These are phyloP conservation scores for Corynascus novoguineensis DNA, from an alignment of 495 filamentous ascomycete species.

Conservation along the genomic window DNA sequence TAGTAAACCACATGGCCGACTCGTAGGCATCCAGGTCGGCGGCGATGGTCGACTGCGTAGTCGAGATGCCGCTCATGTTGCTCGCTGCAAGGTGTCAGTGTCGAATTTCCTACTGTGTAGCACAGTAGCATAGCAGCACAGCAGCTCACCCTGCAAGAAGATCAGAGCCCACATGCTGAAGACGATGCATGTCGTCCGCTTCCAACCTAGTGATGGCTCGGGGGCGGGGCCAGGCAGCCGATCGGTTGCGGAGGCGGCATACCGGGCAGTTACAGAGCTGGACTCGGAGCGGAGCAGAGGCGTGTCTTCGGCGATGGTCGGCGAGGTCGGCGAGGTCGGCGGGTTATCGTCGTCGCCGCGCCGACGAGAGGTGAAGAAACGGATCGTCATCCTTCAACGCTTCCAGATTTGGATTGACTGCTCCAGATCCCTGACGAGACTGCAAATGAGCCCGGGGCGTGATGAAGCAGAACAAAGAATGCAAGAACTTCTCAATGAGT, in stretches of 20 bases:
- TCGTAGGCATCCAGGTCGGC: slow-evolving; percentile 66
- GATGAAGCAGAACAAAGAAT: background rate
- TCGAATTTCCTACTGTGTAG: background rate
- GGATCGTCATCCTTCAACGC: background rate
- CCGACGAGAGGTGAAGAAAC: background rate
- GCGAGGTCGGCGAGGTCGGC: slow-evolving; percentile 20
- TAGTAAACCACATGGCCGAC: slow-evolving; percentile 69
- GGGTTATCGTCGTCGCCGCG: slow-evolving; percentile 7
- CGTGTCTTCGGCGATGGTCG: slow-evolving; percentile 32
- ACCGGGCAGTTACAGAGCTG: slow-evolving; percentile 19
- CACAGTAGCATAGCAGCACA: background rate
- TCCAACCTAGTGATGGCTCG: slow-evolving; percentile 17
- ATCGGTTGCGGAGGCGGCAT: slow-evolving; percentile 7
- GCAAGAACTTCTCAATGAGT: background rate
- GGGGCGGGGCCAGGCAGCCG: background rate
- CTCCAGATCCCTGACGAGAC: no score
- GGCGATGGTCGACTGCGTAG: slow-evolving; percentile 66
- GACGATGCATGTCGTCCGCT: slow-evolving; percentile 27
- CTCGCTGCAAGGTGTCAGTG: slow-evolving; percentile 38
- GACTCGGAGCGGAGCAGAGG: slow-evolving; percentile 35
- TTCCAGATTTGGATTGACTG: background rate
- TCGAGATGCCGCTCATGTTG: slow-evolving; percentile 71
- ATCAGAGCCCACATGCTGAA: slow-evolving; percentile 42
- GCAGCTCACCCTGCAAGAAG: slow-evolving; percentile 37
- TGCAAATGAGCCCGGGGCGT: background rate